Evolutionary conservation across 2,329 filamentous ascomycete genomes (phyloP).

Genomic region (Phoma sp.): DNA sequence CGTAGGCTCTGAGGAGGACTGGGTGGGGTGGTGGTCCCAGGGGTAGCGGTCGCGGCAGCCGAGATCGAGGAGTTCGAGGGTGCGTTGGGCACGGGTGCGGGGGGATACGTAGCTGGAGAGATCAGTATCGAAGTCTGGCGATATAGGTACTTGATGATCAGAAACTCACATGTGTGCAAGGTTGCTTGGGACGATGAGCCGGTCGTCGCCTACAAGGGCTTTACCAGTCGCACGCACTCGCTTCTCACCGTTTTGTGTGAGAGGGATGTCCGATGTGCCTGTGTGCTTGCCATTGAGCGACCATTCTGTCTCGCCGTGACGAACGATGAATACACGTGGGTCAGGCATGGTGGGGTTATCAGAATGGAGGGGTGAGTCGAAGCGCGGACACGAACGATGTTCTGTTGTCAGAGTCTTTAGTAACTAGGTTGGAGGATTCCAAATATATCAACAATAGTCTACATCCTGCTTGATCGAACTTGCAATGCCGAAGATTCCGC

Average conservation of each 20-base stretch:
- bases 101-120: constrained; percentile 87
- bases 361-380: neutral
- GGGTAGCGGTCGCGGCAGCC: constrained; percentile 74
- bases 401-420: neutral
- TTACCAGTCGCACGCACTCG: constrained; percentile 71
- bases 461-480: constrained; percentile 10
- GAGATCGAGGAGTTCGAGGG: constrained; percentile 86
- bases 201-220: constrained; percentile 82
- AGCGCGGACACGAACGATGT: neutral
- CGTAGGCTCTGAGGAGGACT: constrained; percentile 5
- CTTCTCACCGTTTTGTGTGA: constrained; percentile 76
- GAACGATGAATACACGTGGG: constrained; percentile 63
- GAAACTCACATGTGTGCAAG: constrained; percentile 77
- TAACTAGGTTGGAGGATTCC: neutral
- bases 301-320: constrained; percentile 97
- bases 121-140: no score
- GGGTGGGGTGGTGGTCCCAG: constrained; percentile 60
- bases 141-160: neutral
- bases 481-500: constrained; percentile 1
- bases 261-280: constrained; percentile 81
- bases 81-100: constrained; percentile 81
- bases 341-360: constrained; percentile 47
- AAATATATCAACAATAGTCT: neutral
- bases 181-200: constrained; percentile 83
- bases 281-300: constrained; percentile 82